These are phyloP conservation scores for Leccinum broughii DNA, from an alignment of 768 basidiomycete genomes.

Conservation along the genomic window DNA sequence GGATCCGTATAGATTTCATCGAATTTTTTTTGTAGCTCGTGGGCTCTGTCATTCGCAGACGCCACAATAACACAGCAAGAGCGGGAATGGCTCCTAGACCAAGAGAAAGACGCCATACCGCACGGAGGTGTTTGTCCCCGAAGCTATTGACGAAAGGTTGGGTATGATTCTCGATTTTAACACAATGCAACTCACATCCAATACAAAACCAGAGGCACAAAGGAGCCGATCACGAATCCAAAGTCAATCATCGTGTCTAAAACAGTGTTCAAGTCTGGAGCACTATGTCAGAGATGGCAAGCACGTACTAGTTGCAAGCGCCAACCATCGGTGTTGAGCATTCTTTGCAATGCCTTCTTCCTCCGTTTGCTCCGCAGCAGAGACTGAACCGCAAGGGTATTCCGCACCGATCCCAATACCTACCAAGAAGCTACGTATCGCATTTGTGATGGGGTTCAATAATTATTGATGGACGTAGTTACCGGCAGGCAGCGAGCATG, in stretches of 20 bases:
- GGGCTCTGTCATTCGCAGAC: conserved; percentile 81
- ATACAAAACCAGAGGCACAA: conserved; percentile 81
- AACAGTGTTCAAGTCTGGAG: conserved; percentile 1
- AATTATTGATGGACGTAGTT: conserved; percentile 13
- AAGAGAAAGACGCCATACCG: conserved; percentile 85
- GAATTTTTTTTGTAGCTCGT: conserved; percentile 70
- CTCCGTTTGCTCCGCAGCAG: conserved; percentile 88
- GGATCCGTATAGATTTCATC: conserved; percentile 74
- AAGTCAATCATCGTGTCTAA: conserved; percentile 83
- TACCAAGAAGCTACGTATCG: conserved; percentile 64
- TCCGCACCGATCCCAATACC: conserved; percentile 89
- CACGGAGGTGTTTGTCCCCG: conserved; percentile 74
- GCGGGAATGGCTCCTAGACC: conserved; percentile 86
- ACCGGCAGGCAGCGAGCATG: conserved; percentile 82
- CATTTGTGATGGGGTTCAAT: neutral
- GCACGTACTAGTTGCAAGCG: conserved; percentile 79
- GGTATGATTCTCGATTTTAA: neutral
- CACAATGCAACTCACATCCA: conserved; percentile 67
- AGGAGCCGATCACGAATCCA: conserved; percentile 77
- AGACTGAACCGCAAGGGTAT: conserved; percentile 89
- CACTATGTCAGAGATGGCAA: neutral
- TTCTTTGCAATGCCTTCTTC: conserved; percentile 75
- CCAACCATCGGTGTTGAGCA: conserved; percentile 84
- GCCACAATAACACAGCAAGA: conserved; percentile 81
- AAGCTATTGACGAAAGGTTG: conserved; percentile 46